A percentile compares a stretch with the other conserved stretches of the same genome.
Conservation (phyloP, 164 flowering plant species). For the Protea cynaroides region DNA sequence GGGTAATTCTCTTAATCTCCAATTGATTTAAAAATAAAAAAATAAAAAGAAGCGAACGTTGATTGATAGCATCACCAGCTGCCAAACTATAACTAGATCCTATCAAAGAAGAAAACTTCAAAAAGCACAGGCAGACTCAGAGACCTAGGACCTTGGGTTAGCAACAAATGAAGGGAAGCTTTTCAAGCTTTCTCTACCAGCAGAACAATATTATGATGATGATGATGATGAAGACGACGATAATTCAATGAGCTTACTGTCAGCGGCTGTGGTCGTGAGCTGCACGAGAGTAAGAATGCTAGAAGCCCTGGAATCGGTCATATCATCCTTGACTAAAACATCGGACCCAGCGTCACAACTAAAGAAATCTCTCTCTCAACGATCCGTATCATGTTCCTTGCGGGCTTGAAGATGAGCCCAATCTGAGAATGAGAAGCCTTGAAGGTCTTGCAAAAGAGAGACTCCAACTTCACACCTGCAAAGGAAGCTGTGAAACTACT, state of each 20-base stretch:
- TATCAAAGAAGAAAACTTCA: too few species aligned
- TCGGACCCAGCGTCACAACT: constrained; percentile 39
- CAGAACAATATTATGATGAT: too few species aligned
- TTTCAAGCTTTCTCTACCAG: too few species aligned
- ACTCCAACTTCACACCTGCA: constrained; percentile 51
- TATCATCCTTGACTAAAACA: constrained; percentile 14
- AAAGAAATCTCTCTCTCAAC: constrained; percentile 23
- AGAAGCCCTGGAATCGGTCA: constrained; percentile 29
- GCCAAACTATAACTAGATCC: not conserved
- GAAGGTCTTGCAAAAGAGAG: constrained; percentile 21
- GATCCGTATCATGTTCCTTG: constrained; percentile 1
- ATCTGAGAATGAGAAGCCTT: constrained; percentile 15
- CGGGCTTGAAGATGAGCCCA: constrained; percentile 19
- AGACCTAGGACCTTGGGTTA: too few species aligned
- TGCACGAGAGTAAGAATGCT: constrained; percentile 73
- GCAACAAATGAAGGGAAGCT: too few species aligned
- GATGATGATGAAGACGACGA: not conserved
- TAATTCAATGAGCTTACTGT: constrained; percentile 46
- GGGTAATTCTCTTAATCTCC: not conserved
- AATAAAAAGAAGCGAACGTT: not conserved
- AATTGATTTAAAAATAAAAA: not conserved
- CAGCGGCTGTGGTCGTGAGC: constrained; percentile 78
- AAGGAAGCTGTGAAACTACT: constrained; percentile 39
- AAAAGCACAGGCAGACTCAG: too few species aligned
- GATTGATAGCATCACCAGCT: not conserved